Percentiles rank a stretch among this genome's conserved stretches.
phyloP scores from a whole-genome alignment of 1,284 basidiomycete genomes.

The Clitocybe nebularis region DNA sequence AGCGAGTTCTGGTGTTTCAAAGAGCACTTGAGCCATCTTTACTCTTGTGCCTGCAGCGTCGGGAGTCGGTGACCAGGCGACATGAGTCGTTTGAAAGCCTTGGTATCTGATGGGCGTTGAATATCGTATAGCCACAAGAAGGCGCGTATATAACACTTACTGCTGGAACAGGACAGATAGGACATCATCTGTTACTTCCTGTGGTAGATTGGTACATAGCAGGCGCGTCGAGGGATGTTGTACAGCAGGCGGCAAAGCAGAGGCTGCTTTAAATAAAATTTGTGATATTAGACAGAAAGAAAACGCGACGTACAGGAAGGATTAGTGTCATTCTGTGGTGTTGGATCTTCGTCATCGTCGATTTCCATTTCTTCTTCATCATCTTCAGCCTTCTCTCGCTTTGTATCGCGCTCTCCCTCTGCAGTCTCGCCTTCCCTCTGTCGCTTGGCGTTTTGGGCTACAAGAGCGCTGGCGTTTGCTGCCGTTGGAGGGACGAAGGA shows the following conservation, averaged over 20 bases:
- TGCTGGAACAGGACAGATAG: slow-evolving; percentile 84
- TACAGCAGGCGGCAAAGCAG: slow-evolving; percentile 44
- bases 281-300: slow-evolving; percentile 19
- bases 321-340: slow-evolving; percentile 29
- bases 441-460: slow-evolving; percentile 53
- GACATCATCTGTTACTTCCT: slow-evolving; percentile 78
- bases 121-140: slow-evolving; percentile 1
- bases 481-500: slow-evolving; percentile 67
- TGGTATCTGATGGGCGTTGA: slow-evolving; percentile 50
- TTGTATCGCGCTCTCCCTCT: slow-evolving; percentile 52
- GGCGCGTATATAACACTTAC: slow-evolving; percentile 52
- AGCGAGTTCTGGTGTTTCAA: slow-evolving; percentile 71
- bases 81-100: slow-evolving; percentile 69
- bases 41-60: slow-evolving; percentile 56
- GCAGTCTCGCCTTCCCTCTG: slow-evolving; percentile 60
- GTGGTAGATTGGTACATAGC: slow-evolving; percentile 75
- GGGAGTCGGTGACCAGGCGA: slow-evolving; percentile 62
- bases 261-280: slow-evolving; percentile 28
- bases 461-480: slow-evolving; percentile 45
- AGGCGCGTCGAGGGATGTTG: slow-evolving; percentile 63
- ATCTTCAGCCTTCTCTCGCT: slow-evolving; percentile 68
- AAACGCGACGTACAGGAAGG: slow-evolving; percentile 41
- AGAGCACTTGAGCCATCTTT: slow-evolving; percentile 75
- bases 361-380: slow-evolving; percentile 85
- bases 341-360: slow-evolving; percentile 69